These are phyloP conservation scores for Hondaea fermentalgiana DNA, from an alignment of 108 stramenopile genomes.

Conservation along the genomic window DNA sequence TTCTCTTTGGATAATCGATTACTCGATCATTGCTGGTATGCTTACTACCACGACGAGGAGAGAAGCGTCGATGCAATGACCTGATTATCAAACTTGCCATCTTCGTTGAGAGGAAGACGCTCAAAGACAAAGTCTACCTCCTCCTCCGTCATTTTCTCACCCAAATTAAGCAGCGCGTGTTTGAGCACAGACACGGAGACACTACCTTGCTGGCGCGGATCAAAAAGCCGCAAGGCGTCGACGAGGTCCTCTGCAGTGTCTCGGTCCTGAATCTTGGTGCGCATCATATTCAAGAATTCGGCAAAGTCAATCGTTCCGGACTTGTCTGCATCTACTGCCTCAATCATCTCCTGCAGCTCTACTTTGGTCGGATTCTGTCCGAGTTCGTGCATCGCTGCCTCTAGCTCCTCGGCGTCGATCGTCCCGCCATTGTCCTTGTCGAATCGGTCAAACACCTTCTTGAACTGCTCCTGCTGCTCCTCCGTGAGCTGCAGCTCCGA, in stretches of 20 bases:
- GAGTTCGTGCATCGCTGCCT: background rate
- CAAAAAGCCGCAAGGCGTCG: background rate
- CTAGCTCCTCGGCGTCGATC: background rate
- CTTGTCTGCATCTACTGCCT: background rate
- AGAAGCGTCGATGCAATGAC: background rate
- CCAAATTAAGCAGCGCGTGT: background rate
- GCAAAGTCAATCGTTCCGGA: background rate
- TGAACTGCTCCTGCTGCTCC: background rate
- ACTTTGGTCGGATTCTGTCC: background rate
- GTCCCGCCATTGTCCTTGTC: conserved; percentile 11
- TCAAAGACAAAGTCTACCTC: background rate
- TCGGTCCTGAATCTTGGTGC: background rate
- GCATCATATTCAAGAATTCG: conserved; percentile 9
- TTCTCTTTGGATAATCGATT: no score
- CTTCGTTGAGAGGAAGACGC: background rate
- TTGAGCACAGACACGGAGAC: background rate
- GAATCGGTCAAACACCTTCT: background rate
- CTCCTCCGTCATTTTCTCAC: conserved; percentile 15
- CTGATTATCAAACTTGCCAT: background rate
- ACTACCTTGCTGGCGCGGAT: background rate
- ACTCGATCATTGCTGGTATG: no score
- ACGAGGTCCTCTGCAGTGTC: background rate
- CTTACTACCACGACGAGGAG: background rate
- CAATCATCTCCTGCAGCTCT: conserved; percentile 7
- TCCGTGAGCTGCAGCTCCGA: background rate